A percentile compares a stretch with the other conserved stretches of the same genome.
These are phyloP conservation scores for Orbilia ellipsospora DNA, from an alignment of 2,329 filamentous ascomycete genomes.

Conservation along the genomic window DNA sequence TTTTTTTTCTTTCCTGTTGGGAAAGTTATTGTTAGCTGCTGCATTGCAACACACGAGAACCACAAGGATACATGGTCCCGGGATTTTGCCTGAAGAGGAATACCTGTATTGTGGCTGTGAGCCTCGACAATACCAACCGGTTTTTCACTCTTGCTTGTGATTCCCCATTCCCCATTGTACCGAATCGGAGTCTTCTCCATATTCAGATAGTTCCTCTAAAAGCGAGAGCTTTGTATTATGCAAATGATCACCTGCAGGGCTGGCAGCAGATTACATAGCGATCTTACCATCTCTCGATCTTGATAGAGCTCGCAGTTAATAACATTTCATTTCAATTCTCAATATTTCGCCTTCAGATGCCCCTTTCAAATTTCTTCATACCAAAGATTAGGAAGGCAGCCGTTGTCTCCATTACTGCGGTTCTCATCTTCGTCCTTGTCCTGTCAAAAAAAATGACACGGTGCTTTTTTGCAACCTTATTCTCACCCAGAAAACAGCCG, in stretches of 20 bases:
- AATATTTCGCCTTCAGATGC: conserved; percentile 53
- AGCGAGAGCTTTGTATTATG: neutral
- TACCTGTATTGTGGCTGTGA: conserved; percentile 50
- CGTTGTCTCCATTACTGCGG: conserved; percentile 46
- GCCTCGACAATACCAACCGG: conserved; percentile 32
- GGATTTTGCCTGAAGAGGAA: conserved; percentile 54
- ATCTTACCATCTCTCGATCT: conserved; percentile 20
- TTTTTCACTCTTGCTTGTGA: conserved; percentile 41
- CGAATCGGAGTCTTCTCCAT: conserved; percentile 32
- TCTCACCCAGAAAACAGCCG: conserved; percentile 48
- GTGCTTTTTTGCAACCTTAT: conserved; percentile 41
- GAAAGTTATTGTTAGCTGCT: conserved; percentile 50
- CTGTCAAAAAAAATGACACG: conserved; percentile 52
- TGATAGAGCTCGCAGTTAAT: conserved; percentile 50
- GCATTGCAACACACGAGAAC: conserved; percentile 31
- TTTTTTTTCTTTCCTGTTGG: conserved; percentile 41
- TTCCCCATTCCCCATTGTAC: conserved; percentile 22
- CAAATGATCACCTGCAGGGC: conserved; percentile 47
- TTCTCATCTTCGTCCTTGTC: conserved; percentile 36
- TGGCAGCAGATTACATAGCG: conserved; percentile 37
- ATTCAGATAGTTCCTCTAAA: conserved; percentile 33
- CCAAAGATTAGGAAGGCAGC: conserved; percentile 46
- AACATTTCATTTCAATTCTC: conserved; percentile 43
- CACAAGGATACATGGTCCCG: conserved; percentile 49
- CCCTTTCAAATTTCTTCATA: conserved; percentile 54